phyloP scores from a whole-genome alignment of 1,284 basidiomycete species.

The Austroboletus novae-zelandiae region DNA sequence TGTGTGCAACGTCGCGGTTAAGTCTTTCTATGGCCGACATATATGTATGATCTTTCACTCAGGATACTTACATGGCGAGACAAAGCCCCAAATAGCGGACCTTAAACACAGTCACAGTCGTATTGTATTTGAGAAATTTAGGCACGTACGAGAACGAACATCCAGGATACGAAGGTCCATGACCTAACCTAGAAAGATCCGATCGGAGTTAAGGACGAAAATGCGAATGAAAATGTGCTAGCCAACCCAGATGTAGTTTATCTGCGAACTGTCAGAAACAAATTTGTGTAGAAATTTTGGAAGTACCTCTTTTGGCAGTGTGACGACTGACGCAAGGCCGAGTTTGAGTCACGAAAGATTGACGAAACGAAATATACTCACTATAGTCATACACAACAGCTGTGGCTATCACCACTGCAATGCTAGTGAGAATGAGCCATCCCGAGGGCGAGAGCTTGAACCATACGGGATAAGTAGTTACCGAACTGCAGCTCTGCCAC shows the following conservation, averaged over 20 bases:
- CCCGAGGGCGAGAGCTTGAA: neutral
- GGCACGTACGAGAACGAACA: conserved; percentile 20
- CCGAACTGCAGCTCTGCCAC: conserved; percentile 12
- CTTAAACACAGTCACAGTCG: conserved; percentile 7
- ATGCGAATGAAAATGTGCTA: neutral
- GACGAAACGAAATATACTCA: conserved; percentile 2
- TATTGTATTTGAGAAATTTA: neutral
- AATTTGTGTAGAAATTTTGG: neutral
- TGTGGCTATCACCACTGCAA: conserved; percentile 10
- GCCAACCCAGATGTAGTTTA: conserved; percentile 21
- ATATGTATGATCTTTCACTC: neutral
- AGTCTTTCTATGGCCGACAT: neutral
- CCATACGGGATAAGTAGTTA: conserved; percentile 15
- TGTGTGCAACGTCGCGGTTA: neutral
- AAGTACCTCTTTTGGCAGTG: conserved; percentile 16
- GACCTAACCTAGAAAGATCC: conserved; percentile 9
- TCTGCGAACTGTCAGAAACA: conserved; percentile 7
- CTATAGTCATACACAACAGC: conserved; percentile 21
- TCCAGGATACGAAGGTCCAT: conserved; percentile 16
- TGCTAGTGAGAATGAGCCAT: neutral
- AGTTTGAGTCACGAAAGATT: neutral
- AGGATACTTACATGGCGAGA: conserved; percentile 11
- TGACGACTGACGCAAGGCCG: conserved; percentile 12
- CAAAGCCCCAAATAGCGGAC: conserved; percentile 18
- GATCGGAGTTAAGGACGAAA: conserved; percentile 1